Percentiles rank a stretch among this genome's conserved stretches.
Evolutionary conservation across 805 yeast genomes (phyloP).

Genomic region (Candida railenensis): DNA sequence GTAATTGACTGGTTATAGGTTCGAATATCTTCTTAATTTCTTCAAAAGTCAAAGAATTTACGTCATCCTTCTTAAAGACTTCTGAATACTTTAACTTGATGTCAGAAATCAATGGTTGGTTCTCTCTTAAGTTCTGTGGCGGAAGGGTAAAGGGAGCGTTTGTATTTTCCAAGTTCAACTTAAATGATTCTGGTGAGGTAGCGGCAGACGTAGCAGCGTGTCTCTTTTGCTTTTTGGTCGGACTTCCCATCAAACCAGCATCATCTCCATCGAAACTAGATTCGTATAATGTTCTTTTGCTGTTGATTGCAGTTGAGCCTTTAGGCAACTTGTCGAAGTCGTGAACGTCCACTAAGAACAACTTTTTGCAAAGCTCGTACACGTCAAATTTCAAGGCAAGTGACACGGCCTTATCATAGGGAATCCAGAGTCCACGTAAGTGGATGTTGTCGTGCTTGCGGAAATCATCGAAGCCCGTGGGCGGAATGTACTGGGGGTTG

Average conservation of each 20-base stretch:
- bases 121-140: slow-evolving; percentile 17
- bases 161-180: slow-evolving; percentile 18
- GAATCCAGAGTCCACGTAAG: slow-evolving; percentile 40
- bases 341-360: slow-evolving; percentile 45
- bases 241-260: slow-evolving; percentile 25
- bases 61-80: slow-evolving; percentile 31
- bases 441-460: slow-evolving; percentile 23
- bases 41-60: slow-evolving; percentile 12
- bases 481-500: slow-evolving; percentile 27
- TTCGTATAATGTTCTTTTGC: slow-evolving; percentile 15
- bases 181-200: background rate
- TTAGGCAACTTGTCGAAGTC: slow-evolving; percentile 39
- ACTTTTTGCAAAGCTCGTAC: slow-evolving; percentile 33
- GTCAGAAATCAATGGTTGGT: slow-evolving; percentile 28
- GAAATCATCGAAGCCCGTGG: slow-evolving; percentile 25
- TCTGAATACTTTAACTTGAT: slow-evolving; percentile 33
- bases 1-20: slow-evolving; percentile 12
- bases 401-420: slow-evolving; percentile 42
- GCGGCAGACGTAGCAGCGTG: background rate
- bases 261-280: slow-evolving; percentile 10
- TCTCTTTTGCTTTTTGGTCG: slow-evolving; percentile 28
- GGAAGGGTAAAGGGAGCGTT: slow-evolving; percentile 39
- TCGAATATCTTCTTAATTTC: slow-evolving; percentile 26
- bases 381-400: slow-evolving; percentile 39
- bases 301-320: slow-evolving; percentile 4